Evolutionary conservation across 228 moss, liverwort and hornwort species (phyloP), one percentile per base, ranked within the genome.

Genomic region (Sphagnum fallax): DNA sequence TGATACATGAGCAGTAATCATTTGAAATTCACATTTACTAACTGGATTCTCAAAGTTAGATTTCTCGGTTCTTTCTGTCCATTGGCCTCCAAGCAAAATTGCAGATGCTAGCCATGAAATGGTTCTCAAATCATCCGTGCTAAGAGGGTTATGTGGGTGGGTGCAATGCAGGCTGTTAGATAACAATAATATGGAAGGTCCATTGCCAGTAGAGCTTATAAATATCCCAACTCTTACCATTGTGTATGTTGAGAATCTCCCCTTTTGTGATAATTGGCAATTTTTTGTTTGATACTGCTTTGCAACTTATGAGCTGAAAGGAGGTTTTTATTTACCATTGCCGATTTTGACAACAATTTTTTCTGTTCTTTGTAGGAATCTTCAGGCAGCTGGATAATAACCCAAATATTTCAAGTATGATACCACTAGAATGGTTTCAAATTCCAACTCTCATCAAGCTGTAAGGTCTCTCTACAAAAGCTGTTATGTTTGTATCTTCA

Each of bases 341-440:
- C 60, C 16, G 5, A 53, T 52, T 48, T 64, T 53, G 60, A 68
- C 14, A 15, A 18, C 50, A 52, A 18, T 15, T 10, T 47, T 6
- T 16, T 11, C 15, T 52, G 14, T 32, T 52, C 16, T 7, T 18
- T 68, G 2, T 52, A 8, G 7, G 62, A 12, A 48, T 71, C n/a
- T 53, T 52, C 90, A 92, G 92, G 72, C 92, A 92, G 60, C 32
- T 93, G 50, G 93, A 93, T 73, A 74, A 87, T 72, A 93, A 93
- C 69, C 81, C 83, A 6, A 68, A 32, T 32, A 32, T 91, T 7
- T 61, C 52, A 60, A 79, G 77, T 47, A 5, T 1, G 5, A 64
- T 91, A 64, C 91, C 91, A 16, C 5, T 55, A 58, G 51, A 64
- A 55, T 89, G 83, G 75, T 65, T 70, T 49, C 67, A 68, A 52